Conservation (phyloP, 306 rosid genomes). For the Cucurbita argyrosperma region DNA sequence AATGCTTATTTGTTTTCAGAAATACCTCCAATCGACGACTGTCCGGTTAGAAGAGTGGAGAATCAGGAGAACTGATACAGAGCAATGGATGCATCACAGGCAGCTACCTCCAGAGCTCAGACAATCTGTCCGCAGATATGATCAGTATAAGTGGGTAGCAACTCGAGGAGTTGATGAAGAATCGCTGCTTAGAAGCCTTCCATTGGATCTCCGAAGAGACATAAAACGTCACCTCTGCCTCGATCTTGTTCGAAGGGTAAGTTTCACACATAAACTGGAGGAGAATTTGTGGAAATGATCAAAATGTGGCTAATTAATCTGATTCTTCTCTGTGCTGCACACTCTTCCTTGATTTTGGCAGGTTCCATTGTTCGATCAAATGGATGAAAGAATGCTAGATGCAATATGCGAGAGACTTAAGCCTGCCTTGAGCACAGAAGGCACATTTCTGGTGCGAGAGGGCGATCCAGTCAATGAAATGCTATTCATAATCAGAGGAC, state of each 20-base stretch:
- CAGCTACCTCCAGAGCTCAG: constrained; percentile 63
- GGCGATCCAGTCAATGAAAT: constrained; percentile 89
- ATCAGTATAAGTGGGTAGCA: constrained; percentile 88
- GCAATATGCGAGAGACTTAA: constrained; percentile 90
- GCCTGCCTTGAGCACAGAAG: constrained; percentile 70
- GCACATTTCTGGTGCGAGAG: constrained; percentile 64
- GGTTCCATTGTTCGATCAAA: constrained; percentile 85
- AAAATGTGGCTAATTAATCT: background rate
- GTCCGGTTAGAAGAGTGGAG: constrained; percentile 93
- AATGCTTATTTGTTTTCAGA: constrained; percentile 24
- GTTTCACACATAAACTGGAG: background rate
- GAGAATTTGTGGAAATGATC: background rate
- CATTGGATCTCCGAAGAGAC: constrained; percentile 74
- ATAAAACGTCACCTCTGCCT: constrained; percentile 96
- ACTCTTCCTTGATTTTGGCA: constrained; percentile 8
- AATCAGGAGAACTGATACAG: constrained; percentile 74
- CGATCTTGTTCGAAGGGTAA: constrained; percentile 77
- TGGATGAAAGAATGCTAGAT: constrained; percentile 91
- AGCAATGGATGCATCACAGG: constrained; percentile 95
- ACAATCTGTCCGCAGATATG: constrained; percentile 56
- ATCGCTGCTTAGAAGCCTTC: constrained; percentile 56
- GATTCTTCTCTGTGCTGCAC: background rate
- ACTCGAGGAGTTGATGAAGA: constrained; percentile 93
- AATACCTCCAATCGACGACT: constrained; percentile 75
- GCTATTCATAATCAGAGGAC: constrained; percentile 82